A percentile compares a stretch with the other conserved stretches of the same genome.
Conservation (phyloP, 2,329 filamentous ascomycete genomes). For the Chrysoporthe deuterocubensis region DNA sequence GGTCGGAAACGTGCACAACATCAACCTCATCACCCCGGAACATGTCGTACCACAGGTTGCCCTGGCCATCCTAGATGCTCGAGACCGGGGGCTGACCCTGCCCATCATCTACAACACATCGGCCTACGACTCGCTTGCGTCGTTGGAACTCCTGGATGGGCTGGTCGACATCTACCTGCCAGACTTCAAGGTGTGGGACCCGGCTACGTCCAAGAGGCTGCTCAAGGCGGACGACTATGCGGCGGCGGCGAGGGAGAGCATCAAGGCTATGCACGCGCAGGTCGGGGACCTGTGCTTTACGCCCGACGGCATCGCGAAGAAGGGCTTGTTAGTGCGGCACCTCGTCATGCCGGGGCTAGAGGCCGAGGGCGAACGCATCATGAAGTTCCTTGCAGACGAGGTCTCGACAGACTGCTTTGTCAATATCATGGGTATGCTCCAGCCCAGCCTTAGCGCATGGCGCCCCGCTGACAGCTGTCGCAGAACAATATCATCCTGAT, state of each 20-base stretch:
- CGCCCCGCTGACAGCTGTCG: background rate
- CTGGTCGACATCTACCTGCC: slow-evolving; percentile 86
- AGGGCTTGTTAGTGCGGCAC: slow-evolving; percentile 75
- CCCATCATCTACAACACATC: slow-evolving; percentile 88
- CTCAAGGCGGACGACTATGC: slow-evolving; percentile 81
- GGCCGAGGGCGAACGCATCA: slow-evolving; percentile 73
- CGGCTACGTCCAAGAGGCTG: slow-evolving; percentile 67
- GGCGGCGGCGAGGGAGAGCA: slow-evolving; percentile 72
- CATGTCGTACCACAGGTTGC: slow-evolving; percentile 86
- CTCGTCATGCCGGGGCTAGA: slow-evolving; percentile 84
- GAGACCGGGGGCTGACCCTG: slow-evolving; percentile 68
- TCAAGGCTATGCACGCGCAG: slow-evolving; percentile 79
- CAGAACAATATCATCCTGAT: slow-evolving; percentile 79
- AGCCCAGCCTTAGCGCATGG: background rate
- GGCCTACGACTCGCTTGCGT: slow-evolving; percentile 76
- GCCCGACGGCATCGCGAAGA: slow-evolving; percentile 78
- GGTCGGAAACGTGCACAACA: slow-evolving; percentile 82
- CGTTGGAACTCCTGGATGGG: slow-evolving; percentile 74
- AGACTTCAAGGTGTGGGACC: slow-evolving; percentile 83
- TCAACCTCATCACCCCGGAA: slow-evolving; percentile 86
- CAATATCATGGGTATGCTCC: slow-evolving; percentile 69
- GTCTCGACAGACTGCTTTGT: slow-evolving; percentile 78
- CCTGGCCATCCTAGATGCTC: slow-evolving; percentile 74
- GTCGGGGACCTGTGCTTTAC: slow-evolving; percentile 86
- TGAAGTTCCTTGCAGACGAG: slow-evolving; percentile 74